Evolutionary conservation across 2,329 filamentous ascomycete genomes (phyloP).

Genomic region (Macrophomina phaseolina): DNA sequence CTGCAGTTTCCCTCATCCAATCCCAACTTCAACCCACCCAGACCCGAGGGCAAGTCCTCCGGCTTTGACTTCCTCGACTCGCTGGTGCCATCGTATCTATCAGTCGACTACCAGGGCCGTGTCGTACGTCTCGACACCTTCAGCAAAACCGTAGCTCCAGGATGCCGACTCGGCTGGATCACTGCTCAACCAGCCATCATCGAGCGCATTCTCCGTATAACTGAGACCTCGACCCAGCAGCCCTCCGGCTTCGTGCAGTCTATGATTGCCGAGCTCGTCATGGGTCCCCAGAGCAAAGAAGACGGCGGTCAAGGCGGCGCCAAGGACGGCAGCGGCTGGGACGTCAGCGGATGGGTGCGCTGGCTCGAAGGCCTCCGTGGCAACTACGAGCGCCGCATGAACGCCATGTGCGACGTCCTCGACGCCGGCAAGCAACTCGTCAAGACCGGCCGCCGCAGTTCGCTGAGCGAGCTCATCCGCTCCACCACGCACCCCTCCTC

Average conservation of each 20-base stretch:
- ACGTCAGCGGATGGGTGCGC: conserved; percentile 83
- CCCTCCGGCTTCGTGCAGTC: conserved; percentile 90
- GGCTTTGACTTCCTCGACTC: conserved; percentile 83
- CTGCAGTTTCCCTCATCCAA: conserved; percentile 82
- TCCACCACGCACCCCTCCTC: conserved; percentile 45
- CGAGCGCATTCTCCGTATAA: conserved; percentile 75
- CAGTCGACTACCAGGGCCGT: conserved; percentile 81
- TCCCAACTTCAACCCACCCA: conserved; percentile 39
- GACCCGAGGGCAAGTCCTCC: conserved; percentile 53
- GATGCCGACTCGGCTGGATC: conserved; percentile 89
- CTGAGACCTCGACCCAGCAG: conserved; percentile 79
- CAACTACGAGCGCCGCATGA: conserved; percentile 85
- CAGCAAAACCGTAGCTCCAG: conserved; percentile 89
- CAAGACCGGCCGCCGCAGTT: conserved; percentile 61
- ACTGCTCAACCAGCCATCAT: conserved; percentile 80
- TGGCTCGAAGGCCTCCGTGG: conserved; percentile 87
- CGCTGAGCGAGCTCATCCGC: conserved; percentile 32
- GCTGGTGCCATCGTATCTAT: conserved; percentile 81
- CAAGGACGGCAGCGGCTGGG: conserved; percentile 69
- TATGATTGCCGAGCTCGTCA: conserved; percentile 76
- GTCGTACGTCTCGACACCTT: conserved; percentile 92
- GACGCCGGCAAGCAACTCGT: conserved; percentile 71
- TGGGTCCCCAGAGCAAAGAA: conserved; percentile 68
- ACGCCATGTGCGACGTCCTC: conserved; percentile 74
- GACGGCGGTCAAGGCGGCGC: conserved; percentile 54